phyloP scores from a whole-genome alignment of 805 yeast species.

The Wickerhamomyces ciferrii region DNA sequence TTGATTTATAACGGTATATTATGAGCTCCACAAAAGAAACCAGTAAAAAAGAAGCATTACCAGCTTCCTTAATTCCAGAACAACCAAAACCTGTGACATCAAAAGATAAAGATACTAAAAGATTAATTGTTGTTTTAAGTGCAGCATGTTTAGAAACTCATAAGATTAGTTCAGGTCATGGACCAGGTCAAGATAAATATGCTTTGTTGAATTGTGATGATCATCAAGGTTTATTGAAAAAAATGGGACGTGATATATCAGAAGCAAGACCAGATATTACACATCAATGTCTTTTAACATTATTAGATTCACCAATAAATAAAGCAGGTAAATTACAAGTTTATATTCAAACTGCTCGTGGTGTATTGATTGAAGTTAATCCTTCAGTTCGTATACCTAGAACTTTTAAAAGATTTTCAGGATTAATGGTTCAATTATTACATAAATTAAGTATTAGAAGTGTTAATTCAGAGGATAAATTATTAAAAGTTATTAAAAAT shows the following conservation, averaged over 20 bases:
- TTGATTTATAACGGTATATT: too few relatives aligned
- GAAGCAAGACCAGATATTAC: slow-evolving; percentile 99
- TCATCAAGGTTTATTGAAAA: slow-evolving; percentile 91
- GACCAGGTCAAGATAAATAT: slow-evolving; percentile 83
- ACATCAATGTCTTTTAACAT: slow-evolving; percentile 91
- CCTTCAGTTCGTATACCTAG: slow-evolving; percentile 97
- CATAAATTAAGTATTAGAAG: slow-evolving; percentile 91
- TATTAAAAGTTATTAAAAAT: slow-evolving; percentile 90
- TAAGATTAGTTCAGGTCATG: slow-evolving; percentile 68
- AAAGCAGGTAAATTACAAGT: slow-evolving; percentile 97
- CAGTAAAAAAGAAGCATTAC: slow-evolving; percentile 29
- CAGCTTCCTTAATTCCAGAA: slow-evolving; percentile 81
- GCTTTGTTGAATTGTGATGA: slow-evolving; percentile 96
- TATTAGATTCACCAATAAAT: slow-evolving; percentile 95
- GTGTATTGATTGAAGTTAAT: slow-evolving; percentile 91
- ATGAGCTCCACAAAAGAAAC: background rate
- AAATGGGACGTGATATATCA: slow-evolving; percentile 95
- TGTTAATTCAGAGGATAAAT: slow-evolving; percentile 91
- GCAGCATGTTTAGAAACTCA: slow-evolving; percentile 96
- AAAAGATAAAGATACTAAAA: slow-evolving; percentile 78
- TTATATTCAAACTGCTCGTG: slow-evolving; percentile 92
- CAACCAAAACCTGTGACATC: slow-evolving; percentile 81
- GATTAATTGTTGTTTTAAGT: slow-evolving; percentile 90
- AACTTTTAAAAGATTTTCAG: slow-evolving; percentile 96
- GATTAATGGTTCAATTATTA: slow-evolving; percentile 93